A percentile compares a stretch with the other conserved stretches of the same genome.
Evolutionary conservation across 352 stramenopile genomes (phyloP).

Genomic region (Globisporangium cystogenes): DNA sequence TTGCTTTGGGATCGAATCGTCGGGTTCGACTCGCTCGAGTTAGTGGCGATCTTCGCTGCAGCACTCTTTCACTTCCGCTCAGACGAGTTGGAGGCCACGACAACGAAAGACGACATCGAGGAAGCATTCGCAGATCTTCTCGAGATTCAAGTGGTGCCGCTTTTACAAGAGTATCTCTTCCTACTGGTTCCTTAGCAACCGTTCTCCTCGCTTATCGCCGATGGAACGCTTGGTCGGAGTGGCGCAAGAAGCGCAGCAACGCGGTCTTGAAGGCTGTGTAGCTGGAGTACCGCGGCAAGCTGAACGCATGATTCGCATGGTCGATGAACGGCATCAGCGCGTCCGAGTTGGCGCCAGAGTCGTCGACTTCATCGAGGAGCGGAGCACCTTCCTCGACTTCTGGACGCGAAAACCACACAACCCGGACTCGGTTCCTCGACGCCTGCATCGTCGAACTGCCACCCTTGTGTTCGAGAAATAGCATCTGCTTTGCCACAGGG

Average conservation of each 20-base stretch:
- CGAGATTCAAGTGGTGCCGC: slow-evolving; percentile 58
- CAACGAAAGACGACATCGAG: slow-evolving; percentile 42
- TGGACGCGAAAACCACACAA: slow-evolving; percentile 2
- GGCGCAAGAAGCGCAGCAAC: slow-evolving; percentile 39
- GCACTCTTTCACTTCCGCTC: slow-evolving; percentile 69
- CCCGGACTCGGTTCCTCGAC: neutral
- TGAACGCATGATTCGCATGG: slow-evolving; percentile 24
- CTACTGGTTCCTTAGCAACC: slow-evolving; percentile 18
- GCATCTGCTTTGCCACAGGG: slow-evolving; percentile 28
- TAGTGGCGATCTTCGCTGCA: slow-evolving; percentile 62
- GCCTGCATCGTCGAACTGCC: neutral
- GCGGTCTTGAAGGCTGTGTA: slow-evolving; percentile 45
- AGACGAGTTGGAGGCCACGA: slow-evolving; percentile 38
- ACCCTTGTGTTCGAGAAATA: slow-evolving; percentile 23
- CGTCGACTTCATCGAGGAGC: slow-evolving; percentile 11
- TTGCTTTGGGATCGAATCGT: slow-evolving; percentile 75
- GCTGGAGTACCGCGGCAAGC: slow-evolving; percentile 43
- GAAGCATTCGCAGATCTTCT: slow-evolving; percentile 67
- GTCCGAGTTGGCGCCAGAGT: slow-evolving; percentile 15
- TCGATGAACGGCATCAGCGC: slow-evolving; percentile 36
- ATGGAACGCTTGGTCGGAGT: slow-evolving; percentile 26
- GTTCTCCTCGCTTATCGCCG: slow-evolving; percentile 11
- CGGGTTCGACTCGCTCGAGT: slow-evolving; percentile 60
- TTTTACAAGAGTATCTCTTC: slow-evolving; percentile 76
- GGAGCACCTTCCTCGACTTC: slow-evolving; percentile 5